These are phyloP conservation scores for Claviceps quebecensis DNA, from an alignment of 2,329 filamentous ascomycete genomes.

Conservation along the genomic window DNA sequence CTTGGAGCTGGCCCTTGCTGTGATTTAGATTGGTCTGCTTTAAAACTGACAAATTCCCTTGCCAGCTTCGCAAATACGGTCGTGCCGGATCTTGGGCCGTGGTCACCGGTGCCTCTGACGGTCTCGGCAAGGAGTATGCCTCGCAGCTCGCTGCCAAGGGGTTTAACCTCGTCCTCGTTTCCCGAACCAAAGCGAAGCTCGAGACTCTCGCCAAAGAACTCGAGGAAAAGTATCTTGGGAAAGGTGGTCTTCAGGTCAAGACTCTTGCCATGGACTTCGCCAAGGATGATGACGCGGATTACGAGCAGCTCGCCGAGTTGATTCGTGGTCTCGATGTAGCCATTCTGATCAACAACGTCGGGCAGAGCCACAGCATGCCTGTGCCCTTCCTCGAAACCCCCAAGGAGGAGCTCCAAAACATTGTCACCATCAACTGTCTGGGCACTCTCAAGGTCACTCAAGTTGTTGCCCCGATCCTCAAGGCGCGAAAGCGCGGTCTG, in stretches of 20 bases:
- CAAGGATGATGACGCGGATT: constrained; percentile 65
- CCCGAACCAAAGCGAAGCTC: constrained; percentile 88
- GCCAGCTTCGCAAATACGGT: constrained; percentile 75
- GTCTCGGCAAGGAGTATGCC: constrained; percentile 92
- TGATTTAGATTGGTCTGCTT: too few relatives aligned
- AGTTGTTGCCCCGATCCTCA: constrained; percentile 71
- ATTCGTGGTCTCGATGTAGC: constrained; percentile 65
- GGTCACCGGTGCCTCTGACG: constrained; percentile 89
- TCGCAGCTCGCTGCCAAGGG: constrained; percentile 78
- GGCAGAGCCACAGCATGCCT: constrained; percentile 84
- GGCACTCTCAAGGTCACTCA: constrained; percentile 83
- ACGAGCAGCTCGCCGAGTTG: constrained; percentile 54
- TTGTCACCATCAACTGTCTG: constrained; percentile 89
- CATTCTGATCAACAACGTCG: constrained; percentile 93
- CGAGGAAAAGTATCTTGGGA: constrained; percentile 48
- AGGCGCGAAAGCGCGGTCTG: constrained; percentile 68
- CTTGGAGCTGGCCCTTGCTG: background rate
- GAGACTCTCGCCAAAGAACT: constrained; percentile 64
- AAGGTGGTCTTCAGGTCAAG: constrained; percentile 52
- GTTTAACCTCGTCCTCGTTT: constrained; percentile 91
- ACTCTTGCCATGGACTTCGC: constrained; percentile 86
- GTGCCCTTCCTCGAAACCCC: constrained; percentile 74
- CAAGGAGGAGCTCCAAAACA: constrained; percentile 68
- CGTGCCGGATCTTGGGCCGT: constrained; percentile 88
- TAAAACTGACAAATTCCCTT: background rate